These are phyloP conservation scores for Saccharomycopsis fibuligera DNA, from an alignment of 805 yeast species.

Conservation along the genomic window DNA sequence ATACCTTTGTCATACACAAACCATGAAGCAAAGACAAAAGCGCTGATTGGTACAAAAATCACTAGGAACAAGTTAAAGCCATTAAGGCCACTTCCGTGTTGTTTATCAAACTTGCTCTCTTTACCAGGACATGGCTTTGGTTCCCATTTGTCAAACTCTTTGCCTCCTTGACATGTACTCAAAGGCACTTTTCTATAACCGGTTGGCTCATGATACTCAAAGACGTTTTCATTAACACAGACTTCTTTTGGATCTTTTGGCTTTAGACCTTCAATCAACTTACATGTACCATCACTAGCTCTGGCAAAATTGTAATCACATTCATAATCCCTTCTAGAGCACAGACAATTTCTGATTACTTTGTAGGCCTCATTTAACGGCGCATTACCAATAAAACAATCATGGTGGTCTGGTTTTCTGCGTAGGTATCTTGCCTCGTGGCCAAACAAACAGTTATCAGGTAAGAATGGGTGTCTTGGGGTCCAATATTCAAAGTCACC, in stretches of 20 bases:
- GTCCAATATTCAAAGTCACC: slow-evolving; percentile 62
- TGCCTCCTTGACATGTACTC: slow-evolving; percentile 82
- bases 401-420: slow-evolving; percentile 46
- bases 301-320: slow-evolving; percentile 84
- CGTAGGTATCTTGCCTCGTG: slow-evolving; percentile 57
- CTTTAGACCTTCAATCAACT: slow-evolving; percentile 64
- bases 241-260: slow-evolving; percentile 59
- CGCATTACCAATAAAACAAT: slow-evolving; percentile 65
- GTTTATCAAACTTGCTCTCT: slow-evolving; percentile 49
- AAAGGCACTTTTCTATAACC: slow-evolving; percentile 86
- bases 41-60: slow-evolving; percentile 47
- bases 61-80: slow-evolving; percentile 50
- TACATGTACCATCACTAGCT: slow-evolving; percentile 76
- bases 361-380: slow-evolving; percentile 53
- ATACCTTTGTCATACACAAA: slow-evolving; percentile 78
- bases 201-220: slow-evolving; percentile 80
- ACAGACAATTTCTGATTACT: slow-evolving; percentile 62
- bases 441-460: slow-evolving; percentile 61
- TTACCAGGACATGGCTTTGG: slow-evolving; percentile 86
- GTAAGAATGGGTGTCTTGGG: slow-evolving; percentile 48
- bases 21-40: slow-evolving; percentile 51
- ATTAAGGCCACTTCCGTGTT: slow-evolving; percentile 43
- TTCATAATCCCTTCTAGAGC: slow-evolving; percentile 83
- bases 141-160: slow-evolving; percentile 56
- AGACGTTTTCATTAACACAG: slow-evolving; percentile 47